phyloP scores from a whole-genome alignment of 257 asterid species.

The Nicotiana tomentosiformis region DNA sequence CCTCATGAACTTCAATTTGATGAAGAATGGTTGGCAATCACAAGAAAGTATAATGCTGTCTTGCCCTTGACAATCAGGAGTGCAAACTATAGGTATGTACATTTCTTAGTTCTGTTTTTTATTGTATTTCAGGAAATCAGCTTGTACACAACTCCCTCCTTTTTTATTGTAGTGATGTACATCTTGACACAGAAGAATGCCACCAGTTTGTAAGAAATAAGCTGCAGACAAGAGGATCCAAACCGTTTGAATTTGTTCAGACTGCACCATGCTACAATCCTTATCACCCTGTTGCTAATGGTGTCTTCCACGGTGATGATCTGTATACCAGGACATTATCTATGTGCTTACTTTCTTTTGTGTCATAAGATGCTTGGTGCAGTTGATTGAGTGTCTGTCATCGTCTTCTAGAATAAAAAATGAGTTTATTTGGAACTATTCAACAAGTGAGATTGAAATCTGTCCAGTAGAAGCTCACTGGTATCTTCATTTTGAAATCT shows the following conservation, averaged over 20 bases:
- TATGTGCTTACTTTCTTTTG: neutral
- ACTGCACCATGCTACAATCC: conserved; percentile 68
- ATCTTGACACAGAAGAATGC: conserved; percentile 48
- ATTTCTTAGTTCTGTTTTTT: neutral
- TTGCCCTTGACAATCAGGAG: conserved; percentile 57
- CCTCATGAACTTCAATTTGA: conserved; percentile 79
- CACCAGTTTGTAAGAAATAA: conserved; percentile 41
- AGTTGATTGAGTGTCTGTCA: neutral
- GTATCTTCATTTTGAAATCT: neutral
- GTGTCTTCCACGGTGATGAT: conserved; percentile 15
- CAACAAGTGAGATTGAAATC: neutral
- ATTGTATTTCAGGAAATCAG: neutral
- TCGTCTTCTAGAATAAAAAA: neutral
- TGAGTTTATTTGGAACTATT: neutral
- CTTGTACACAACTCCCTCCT: conserved; percentile 1
- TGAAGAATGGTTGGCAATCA: conserved; percentile 97
- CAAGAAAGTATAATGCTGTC: conserved; percentile 60
- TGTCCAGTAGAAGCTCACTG: neutral
- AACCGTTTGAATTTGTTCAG: conserved; percentile 63
- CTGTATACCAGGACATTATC: neutral
- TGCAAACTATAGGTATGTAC: conserved; percentile 48
- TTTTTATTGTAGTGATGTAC: conserved; percentile 47
- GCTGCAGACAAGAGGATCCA: conserved; percentile 55
- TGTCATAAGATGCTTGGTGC: neutral
- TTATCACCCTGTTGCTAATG: conserved; percentile 28